A percentile compares a stretch with the other conserved stretches of the same genome.
Conservation (phyloP, 1,284 basidiomycete species). For the Phenoliferia sp. region DNA sequence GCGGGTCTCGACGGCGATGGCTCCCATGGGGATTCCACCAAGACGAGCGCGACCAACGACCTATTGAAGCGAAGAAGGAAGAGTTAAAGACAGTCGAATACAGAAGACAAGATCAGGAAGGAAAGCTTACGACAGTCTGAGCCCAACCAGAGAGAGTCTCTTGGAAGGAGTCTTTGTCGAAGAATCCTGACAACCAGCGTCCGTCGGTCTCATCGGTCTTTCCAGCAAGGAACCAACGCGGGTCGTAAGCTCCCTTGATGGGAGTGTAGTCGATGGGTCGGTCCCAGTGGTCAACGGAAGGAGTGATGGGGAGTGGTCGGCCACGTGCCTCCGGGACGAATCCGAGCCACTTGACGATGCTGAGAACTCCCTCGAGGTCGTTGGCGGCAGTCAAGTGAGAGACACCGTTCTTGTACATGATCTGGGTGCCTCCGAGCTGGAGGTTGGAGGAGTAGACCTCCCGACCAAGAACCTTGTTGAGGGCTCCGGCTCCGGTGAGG, state of each 20-base stretch:
- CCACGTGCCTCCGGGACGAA: conserved; percentile 82
- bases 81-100: background rate
- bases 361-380: conserved; percentile 87
- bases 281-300: conserved; percentile 78
- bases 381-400: conserved; percentile 92
- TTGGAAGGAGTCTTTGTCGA: conserved; percentile 94
- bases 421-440: conserved; percentile 93
- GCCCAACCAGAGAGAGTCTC: conserved; percentile 96
- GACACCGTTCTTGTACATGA: conserved; percentile 99
- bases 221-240: conserved; percentile 95
- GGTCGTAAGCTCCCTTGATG: conserved; percentile 93
- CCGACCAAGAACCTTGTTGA: conserved; percentile 98
- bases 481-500: conserved; percentile 90
- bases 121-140: conserved; percentile 71
- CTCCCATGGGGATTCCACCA: conserved; percentile 94
- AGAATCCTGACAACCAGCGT: conserved; percentile 82
- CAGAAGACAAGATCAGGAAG: too few relatives aligned
- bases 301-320: conserved; percentile 66
- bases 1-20: conserved; percentile 96
- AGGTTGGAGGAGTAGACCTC: conserved; percentile 99
- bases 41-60: conserved; percentile 90
- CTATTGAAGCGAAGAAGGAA: conserved; percentile 5
- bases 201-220: conserved; percentile 72
- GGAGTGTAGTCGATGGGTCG: conserved; percentile 85
- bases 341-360: conserved; percentile 91